Conservation (phyloP, 345 rosid genomes). For the Brassica carinata region DNA sequence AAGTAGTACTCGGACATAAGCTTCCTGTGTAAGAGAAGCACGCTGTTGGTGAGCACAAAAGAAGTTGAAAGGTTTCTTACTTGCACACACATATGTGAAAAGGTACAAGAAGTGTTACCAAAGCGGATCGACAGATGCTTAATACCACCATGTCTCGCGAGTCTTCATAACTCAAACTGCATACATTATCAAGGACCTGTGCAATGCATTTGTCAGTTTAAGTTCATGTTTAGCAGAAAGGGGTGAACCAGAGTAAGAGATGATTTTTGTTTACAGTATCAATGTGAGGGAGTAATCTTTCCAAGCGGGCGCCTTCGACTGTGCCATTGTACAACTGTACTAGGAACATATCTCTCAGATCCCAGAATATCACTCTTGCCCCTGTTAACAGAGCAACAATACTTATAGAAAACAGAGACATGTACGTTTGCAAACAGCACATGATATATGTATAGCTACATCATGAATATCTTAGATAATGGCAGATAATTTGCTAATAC, state of each 20-base stretch:
- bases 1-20: slow-evolving; percentile 76
- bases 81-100: neutral
- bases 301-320: slow-evolving; percentile 82
- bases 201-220: slow-evolving; percentile 28
- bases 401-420: neutral
- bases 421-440: neutral
- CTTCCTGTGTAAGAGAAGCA: slow-evolving; percentile 56
- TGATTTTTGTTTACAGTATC: slow-evolving; percentile 63
- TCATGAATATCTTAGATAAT: neutral
- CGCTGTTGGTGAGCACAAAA: neutral
- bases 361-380: slow-evolving; percentile 83
- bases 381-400: slow-evolving; percentile 50
- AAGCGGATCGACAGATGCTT: slow-evolving; percentile 70
- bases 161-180: slow-evolving; percentile 73
- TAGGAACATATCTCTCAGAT: slow-evolving; percentile 76
- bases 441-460: neutral
- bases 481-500: neutral
- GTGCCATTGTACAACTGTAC: slow-evolving; percentile 64
- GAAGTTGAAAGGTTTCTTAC: slow-evolving; percentile 8
- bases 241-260: slow-evolving; percentile 23
- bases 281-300: slow-evolving; percentile 65
- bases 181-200: slow-evolving; percentile 80
- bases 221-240: slow-evolving; percentile 9
- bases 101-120: slow-evolving; percentile 48
- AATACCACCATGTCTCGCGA: slow-evolving; percentile 81